phyloP scores from a whole-genome alignment of 805 yeast species.

The Saturnispora ahearnii region DNA sequence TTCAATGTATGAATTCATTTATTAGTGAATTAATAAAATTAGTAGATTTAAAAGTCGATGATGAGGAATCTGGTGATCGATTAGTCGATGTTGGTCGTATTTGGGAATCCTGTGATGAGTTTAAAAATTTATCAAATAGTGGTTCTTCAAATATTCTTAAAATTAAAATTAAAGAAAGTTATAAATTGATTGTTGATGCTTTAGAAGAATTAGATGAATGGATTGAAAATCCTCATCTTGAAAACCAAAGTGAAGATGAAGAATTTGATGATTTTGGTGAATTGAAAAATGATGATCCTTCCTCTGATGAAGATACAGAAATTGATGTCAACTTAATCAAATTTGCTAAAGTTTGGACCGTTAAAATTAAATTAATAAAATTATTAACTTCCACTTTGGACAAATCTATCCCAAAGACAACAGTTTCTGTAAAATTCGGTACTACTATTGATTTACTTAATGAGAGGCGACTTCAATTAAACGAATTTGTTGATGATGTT shows the following conservation, averaged over 20 bases:
- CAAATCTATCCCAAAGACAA: constrained; percentile 43
- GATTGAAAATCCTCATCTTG: constrained; percentile 46
- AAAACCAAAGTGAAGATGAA: constrained; percentile 42
- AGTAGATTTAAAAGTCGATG: constrained; percentile 10
- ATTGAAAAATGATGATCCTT: constrained; percentile 8
- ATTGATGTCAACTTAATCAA: constrained; percentile 16
- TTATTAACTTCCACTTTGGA: constrained; percentile 48
- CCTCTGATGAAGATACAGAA: constrained; percentile 20
- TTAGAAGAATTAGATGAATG: constrained; percentile 62
- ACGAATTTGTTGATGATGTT: constrained; percentile 45
- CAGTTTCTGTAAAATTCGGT: constrained; percentile 27
- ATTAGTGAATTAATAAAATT: constrained; percentile 14
- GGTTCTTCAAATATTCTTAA: constrained; percentile 51
- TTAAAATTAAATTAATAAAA: constrained; percentile 47
- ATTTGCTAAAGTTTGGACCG: constrained; percentile 41
- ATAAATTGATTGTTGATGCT: constrained; percentile 48
- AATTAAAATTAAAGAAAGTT: constrained; percentile 35
- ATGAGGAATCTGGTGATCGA: constrained; percentile 30
- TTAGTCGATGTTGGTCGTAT: constrained; percentile 55
- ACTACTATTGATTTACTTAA: constrained; percentile 39
- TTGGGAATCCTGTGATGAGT: constrained; percentile 57
- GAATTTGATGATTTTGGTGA: constrained; percentile 20
- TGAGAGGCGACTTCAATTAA: constrained; percentile 33
- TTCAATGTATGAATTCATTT: constrained; percentile 2
- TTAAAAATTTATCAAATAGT: constrained; percentile 32